Percentiles rank a stretch among this genome's conserved stretches.
Evolutionary conservation across 169 alveolate species (phyloP).

Genomic region (Eimeria zaria): DNA sequence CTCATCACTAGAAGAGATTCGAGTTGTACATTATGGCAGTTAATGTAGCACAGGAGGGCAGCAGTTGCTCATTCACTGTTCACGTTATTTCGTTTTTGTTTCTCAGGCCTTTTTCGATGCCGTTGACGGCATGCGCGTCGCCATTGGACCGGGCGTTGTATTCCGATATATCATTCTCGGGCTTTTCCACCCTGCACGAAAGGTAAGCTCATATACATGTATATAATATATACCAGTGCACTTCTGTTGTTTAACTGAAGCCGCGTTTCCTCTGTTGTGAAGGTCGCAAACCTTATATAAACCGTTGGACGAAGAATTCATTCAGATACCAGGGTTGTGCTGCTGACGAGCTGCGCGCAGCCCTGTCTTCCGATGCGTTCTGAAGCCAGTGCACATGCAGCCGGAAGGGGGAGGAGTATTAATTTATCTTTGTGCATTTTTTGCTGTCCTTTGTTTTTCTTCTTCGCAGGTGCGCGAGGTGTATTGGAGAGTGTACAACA

Average conservation of each 20-base stretch:
- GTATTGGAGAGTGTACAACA: slow-evolving; percentile 99
- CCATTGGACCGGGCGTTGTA: slow-evolving; percentile 99
- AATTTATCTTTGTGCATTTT: not conserved
- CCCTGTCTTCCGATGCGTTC: not conserved
- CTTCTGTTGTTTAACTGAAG: not conserved
- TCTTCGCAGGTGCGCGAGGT: slow-evolving; percentile 86
- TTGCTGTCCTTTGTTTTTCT: not conserved
- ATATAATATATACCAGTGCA: not conserved
- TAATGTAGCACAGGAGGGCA: not conserved
- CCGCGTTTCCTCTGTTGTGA: slow-evolving; percentile 1
- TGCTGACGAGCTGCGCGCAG: no score
- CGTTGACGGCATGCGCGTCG: slow-evolving; percentile 99
- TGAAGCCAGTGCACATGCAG: not conserved
- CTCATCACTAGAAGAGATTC: not conserved
- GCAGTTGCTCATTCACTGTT: not conserved
- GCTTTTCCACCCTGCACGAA: slow-evolving; percentile 99
- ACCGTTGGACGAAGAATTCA: no score
- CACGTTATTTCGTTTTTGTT: not conserved
- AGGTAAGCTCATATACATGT: slow-evolving; percentile 91
- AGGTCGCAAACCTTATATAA: no score
- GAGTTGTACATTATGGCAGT: not conserved
- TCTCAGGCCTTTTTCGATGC: slow-evolving; percentile 99
- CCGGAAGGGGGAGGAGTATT: not conserved
- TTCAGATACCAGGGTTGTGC: not conserved
- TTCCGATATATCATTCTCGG: slow-evolving; percentile 98